Conservation (phyloP, 371 early-diverging fungal species). For the Chytridium lagenaria region DNA sequence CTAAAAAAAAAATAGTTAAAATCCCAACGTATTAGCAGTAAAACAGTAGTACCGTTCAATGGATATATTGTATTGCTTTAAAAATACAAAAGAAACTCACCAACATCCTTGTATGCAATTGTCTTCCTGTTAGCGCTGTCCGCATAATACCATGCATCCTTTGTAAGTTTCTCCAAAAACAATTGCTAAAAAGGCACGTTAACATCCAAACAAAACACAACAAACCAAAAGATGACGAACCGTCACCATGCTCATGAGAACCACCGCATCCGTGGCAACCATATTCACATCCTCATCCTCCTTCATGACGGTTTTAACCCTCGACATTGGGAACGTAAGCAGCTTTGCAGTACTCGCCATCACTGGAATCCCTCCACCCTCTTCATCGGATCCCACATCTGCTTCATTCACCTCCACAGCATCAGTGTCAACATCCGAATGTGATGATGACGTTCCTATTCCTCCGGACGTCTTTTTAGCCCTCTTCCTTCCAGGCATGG, state of each 20-base stretch:
- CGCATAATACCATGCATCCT: conserved; percentile 1
- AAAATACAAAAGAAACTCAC: neutral
- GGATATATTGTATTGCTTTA: no score
- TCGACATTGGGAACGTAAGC: conserved; percentile 17
- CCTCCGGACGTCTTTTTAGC: neutral
- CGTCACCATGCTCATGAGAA: conserved; percentile 19
- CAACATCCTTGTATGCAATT: conserved; percentile 26
- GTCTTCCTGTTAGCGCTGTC: conserved; percentile 12
- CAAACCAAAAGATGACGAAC: conserved; percentile 6
- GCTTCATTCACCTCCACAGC: neutral
- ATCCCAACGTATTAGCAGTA: neutral
- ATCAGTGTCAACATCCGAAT: neutral
- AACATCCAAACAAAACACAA: neutral
- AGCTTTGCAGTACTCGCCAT: neutral
- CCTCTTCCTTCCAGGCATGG: no score
- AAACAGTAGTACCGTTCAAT: no score
- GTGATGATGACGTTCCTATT: no score
- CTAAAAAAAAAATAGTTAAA: neutral
- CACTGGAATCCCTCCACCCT: neutral
- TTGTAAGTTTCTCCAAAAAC: conserved; percentile 28
- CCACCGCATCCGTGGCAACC: conserved; percentile 17
- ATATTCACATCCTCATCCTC: conserved; percentile 25
- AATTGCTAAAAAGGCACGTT: conserved; percentile 3
- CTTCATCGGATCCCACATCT: neutral
- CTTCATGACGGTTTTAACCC: conserved; percentile 32